Evolutionary conservation across 192 early-diverging fungal species (phyloP), one percentile per base, ranked within the genome.

Genomic region (Blastocladiella britannica): DNA sequence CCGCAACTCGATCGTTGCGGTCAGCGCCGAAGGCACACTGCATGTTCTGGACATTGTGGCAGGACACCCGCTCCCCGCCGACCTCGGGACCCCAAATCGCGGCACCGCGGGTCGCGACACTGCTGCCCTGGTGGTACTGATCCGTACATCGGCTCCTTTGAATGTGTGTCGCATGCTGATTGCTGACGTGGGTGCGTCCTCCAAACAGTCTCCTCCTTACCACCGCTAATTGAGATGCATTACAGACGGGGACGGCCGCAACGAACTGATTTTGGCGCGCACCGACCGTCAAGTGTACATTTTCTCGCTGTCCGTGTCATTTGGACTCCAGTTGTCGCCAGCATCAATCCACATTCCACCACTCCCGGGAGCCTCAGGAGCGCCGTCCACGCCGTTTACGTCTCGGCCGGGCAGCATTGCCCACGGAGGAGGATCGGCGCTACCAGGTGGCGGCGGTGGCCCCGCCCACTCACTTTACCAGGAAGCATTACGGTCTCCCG

Each of bases 141-240:
- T 47, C 37, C 37, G n/a, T 18, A 57, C 29, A 15, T 28, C 56
- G 18, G 56, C 51, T 1, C 56, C 56, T 1, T 31, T 57, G 25
- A 57, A 57, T 28, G 56, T 57, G 18, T 57, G 31, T 26, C 31
- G 56, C 25, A 57, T 57, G 31, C 26, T 57, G 25, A 57, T 57
- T 22, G 56, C 56, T n/a, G 56, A 57, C 51, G 25, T 57, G 18
- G 56, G 56, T 57, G 15, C 15, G 24, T 30, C 0, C 25, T 9
- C 5, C 29, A 8, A 1, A 7, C 1, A 37, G 9, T 37, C 1
- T 2, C 2, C 1, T 7, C 31, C 31, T 37, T 7, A 12, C 0
- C 37, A 20, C 37, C 3, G 9, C 47, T 25, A 56, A 26, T 56
- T 30, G 3, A 12, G 4, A 2, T 55, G n/a, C n/a, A n/a, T 5